A percentile compares a stretch with the other conserved stretches of the same genome.
Evolutionary conservation across 768 basidiomycete genomes (phyloP).

Genomic region (Termitomyces sp.): DNA sequence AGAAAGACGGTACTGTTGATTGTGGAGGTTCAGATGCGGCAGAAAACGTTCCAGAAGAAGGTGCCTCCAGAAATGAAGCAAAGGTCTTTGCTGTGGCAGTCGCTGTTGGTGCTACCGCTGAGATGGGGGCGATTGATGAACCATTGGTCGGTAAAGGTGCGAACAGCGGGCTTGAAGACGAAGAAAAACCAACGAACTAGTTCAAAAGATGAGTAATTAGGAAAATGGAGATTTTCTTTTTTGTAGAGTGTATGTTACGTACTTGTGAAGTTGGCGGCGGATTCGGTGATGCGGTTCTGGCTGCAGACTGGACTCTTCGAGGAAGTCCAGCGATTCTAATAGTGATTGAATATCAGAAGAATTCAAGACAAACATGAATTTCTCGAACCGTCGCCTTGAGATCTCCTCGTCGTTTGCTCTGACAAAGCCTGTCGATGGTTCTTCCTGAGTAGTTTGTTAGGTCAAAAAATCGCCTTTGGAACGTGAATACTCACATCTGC

Average conservation of each 20-base stretch:
- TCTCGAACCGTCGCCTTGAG: slow-evolving; percentile 2
- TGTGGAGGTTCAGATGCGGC: neutral
- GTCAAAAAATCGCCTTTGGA: neutral
- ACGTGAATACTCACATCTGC: slow-evolving; percentile 24
- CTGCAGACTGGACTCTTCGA: slow-evolving; percentile 3
- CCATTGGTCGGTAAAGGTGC: neutral
- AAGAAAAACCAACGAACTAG: neutral
- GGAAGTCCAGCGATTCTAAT: slow-evolving; percentile 17
- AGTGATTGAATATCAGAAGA: slow-evolving; percentile 33
- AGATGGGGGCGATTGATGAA: slow-evolving; percentile 12
- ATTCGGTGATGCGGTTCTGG: slow-evolving; percentile 1
- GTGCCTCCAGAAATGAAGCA: slow-evolving; percentile 36
- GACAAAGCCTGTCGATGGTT: slow-evolving; percentile 36
- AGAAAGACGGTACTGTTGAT: slow-evolving; percentile 6
- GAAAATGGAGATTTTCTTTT: slow-evolving; percentile 10
- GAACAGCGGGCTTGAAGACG: neutral
- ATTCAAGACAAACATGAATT: neutral
- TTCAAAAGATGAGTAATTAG: neutral
- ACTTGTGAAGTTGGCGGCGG: slow-evolving; percentile 1
- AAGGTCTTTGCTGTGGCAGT: slow-evolving; percentile 51
- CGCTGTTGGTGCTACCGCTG: slow-evolving; percentile 29
- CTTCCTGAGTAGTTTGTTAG: slow-evolving; percentile 31
- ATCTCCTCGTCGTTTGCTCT: slow-evolving; percentile 9
- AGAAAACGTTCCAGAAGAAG: slow-evolving; percentile 4
- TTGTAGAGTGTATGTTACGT: slow-evolving; percentile 11